These are phyloP conservation scores for Gossypium stocksii DNA, from an alignment of 345 rosid genomes.

Conservation along the genomic window DNA sequence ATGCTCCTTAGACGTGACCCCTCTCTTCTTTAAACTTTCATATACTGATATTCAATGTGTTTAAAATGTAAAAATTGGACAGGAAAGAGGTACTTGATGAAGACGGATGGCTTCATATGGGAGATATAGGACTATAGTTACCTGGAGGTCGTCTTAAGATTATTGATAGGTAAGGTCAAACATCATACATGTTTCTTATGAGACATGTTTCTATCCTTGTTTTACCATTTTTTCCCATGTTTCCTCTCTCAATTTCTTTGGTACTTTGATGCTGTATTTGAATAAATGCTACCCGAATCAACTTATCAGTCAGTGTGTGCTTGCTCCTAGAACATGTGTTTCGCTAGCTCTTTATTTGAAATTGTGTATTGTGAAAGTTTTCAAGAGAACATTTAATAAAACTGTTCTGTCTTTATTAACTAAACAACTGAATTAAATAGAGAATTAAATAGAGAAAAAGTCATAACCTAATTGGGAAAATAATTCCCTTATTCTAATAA, in stretches of 20 bases:
- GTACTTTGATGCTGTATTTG: not conserved
- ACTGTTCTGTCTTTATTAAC: too few relatives aligned
- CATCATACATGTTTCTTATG: not conserved
- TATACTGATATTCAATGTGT: not conserved
- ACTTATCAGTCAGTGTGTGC: too few relatives aligned
- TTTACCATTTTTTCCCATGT: not conserved
- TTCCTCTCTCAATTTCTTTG: not conserved
- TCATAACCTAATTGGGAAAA: too few relatives aligned
- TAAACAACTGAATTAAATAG: too few relatives aligned
- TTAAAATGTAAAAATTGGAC: slow-evolving; percentile 22
- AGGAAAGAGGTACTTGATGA: slow-evolving; percentile 90
- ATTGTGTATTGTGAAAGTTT: too few relatives aligned
- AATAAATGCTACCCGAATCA: not conserved
- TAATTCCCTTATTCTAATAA: too few relatives aligned
- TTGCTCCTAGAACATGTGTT: not conserved
- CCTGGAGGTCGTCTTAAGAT: slow-evolving; percentile 93
- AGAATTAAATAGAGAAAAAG: too few relatives aligned
- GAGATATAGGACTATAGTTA: slow-evolving; percentile 88
- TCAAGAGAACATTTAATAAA: too few relatives aligned
- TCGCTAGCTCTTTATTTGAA: not conserved
- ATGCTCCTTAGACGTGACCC: slow-evolving; percentile 14
- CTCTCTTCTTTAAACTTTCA: slow-evolving; percentile 9
- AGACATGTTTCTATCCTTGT: not conserved
- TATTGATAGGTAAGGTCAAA: slow-evolving; percentile 63
- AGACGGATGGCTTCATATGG: slow-evolving; percentile 95